Conservation (phyloP, 352 stramenopile species). For the Phytopythium kandeliae region DNA sequence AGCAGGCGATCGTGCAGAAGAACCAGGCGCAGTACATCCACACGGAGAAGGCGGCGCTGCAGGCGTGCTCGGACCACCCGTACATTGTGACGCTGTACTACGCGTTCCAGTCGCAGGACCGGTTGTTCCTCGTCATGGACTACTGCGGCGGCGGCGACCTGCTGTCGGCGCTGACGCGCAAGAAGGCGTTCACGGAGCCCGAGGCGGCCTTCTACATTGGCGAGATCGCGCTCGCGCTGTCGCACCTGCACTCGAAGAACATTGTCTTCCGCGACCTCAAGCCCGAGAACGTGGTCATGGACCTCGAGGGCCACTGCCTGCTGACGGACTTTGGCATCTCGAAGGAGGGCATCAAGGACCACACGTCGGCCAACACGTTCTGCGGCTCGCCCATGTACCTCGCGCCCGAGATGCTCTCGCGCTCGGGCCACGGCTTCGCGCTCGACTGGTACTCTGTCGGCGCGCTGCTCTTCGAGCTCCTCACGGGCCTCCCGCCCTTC, state of each 20-base stretch:
- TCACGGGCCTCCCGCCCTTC: conserved; percentile 84
- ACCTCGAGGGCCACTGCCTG: conserved; percentile 94
- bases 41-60: conserved; percentile 96
- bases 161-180: conserved; percentile 90
- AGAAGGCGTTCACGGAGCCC: conserved; percentile 93
- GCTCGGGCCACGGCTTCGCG: conserved; percentile 93
- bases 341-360: conserved; percentile 84
- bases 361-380: conserved; percentile 95
- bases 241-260: conserved; percentile 92
- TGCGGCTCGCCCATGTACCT: conserved; percentile 98
- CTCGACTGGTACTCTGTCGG: conserved; percentile 98
- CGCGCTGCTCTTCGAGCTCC: conserved; percentile 84
- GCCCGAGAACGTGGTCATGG: conserved; percentile 97
- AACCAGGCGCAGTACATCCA: conserved; percentile 99
- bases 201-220: conserved; percentile 96
- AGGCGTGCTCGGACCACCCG: conserved; percentile 96
- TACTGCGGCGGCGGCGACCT: conserved; percentile 97
- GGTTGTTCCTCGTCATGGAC: conserved; percentile 99
- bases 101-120: conserved; percentile 96
- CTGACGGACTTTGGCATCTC: conserved; percentile 98
- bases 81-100: conserved; percentile 96
- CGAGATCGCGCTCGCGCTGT: conserved; percentile 96
- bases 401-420: conserved; percentile 98
- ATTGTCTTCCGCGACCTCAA: conserved; percentile 98
- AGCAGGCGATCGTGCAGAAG: conserved; percentile 98